Conservation (phyloP, 148 eudicot species). For the Rheum nobile region DNA sequence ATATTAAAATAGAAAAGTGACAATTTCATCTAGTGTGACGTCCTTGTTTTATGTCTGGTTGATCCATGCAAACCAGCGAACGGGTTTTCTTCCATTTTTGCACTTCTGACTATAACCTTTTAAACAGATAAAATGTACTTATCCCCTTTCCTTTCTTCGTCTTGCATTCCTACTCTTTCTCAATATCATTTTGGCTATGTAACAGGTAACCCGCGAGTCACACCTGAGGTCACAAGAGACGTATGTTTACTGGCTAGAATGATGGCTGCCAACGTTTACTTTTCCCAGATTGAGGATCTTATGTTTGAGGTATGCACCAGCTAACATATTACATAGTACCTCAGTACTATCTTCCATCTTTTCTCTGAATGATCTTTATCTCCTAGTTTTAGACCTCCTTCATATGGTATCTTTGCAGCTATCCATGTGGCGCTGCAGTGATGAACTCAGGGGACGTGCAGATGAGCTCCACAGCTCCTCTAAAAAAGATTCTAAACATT, state of each 20-base stretch:
- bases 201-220: slow-evolving; percentile 16
- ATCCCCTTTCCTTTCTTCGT: background rate
- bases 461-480: slow-evolving; percentile 14
- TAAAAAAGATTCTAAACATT: slow-evolving; percentile 13
- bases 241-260: slow-evolving; percentile 17
- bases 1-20: background rate
- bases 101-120: background rate
- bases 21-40: background rate
- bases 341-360: background rate
- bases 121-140: background rate
- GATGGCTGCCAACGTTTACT: slow-evolving; percentile 17
- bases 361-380: background rate
- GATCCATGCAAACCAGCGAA: background rate
- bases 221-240: slow-evolving; percentile 18
- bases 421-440: slow-evolving; percentile 19
- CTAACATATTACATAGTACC: background rate
- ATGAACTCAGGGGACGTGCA: slow-evolving; percentile 10
- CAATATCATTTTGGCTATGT: too few relatives aligned
- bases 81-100: background rate
- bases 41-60: background rate
- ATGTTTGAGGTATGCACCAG: slow-evolving; percentile 14
- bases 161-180: slow-evolving; percentile 1
- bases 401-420: background rate
- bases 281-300: slow-evolving; percentile 15
- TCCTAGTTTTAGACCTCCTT: background rate